Conservation (phyloP, 805 yeast species). For the Vanderwaltozyma verrucispora region DNA sequence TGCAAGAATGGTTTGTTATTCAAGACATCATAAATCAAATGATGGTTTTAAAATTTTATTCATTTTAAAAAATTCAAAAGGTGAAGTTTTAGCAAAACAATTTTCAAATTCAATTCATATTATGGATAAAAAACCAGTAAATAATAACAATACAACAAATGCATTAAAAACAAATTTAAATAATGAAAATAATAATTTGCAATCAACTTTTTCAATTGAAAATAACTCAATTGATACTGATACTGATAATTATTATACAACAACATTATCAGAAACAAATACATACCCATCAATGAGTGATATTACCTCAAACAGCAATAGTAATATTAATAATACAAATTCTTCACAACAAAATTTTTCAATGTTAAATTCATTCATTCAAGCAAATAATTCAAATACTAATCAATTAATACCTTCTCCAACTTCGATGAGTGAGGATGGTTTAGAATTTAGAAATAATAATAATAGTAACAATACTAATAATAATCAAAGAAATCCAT, state of each 20-base stretch:
- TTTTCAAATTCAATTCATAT: conserved; percentile 72
- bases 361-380: conserved; percentile 2
- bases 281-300: conserved; percentile 2
- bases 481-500: too few species aligned
- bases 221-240: conserved; percentile 1
- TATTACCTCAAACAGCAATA: neutral
- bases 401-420: conserved; percentile 40
- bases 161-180: too few species aligned
- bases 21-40: conserved; percentile 89
- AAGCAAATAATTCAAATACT: neutral
- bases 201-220: neutral
- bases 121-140: conserved; percentile 80
- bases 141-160: neutral
- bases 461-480: neutral
- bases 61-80: conserved; percentile 50
- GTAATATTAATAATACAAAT: neutral
- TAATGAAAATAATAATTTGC: neutral
- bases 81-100: conserved; percentile 59
- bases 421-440: conserved; percentile 50
- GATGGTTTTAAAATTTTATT: conserved; percentile 71
- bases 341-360: conserved; percentile 1
- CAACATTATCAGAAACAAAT: conserved; percentile 2
- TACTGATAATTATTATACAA: conserved; percentile 3
- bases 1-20: conserved; percentile 85
- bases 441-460: conserved; percentile 36